phyloP scores from a whole-genome alignment of 225 moss, liverwort and hornwort species.

The Takakia lepidozioides region DNA sequence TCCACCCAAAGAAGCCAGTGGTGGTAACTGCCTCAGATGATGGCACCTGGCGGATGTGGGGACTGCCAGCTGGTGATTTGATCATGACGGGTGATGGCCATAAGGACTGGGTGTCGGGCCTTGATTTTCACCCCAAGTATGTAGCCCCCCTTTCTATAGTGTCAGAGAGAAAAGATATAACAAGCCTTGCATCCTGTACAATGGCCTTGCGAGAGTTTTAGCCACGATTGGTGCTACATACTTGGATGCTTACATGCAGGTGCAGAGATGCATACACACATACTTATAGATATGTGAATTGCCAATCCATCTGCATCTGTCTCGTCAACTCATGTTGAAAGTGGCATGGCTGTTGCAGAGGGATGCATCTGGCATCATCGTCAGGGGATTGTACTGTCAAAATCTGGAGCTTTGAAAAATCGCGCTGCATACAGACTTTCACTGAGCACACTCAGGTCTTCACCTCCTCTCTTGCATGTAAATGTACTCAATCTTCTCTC shows the following conservation, averaged over 20 bases:
- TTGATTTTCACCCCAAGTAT: constrained; percentile 87
- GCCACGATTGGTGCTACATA: no score
- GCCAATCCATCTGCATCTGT: no score
- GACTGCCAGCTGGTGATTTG: constrained; percentile 78
- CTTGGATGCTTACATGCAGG: no score
- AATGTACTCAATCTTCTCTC: no score
- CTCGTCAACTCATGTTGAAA: no score
- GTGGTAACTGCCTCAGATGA: constrained; percentile 92
- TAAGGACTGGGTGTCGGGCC: constrained; percentile 90
- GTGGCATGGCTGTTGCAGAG: constrained; percentile 47
- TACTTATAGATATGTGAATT: no score
- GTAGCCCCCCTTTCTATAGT: neutral
- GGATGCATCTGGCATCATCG: constrained; percentile 89
- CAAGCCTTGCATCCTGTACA: no score
- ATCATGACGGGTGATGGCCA: constrained; percentile 98
- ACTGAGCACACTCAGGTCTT: constrained; percentile 86
- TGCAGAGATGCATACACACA: no score
- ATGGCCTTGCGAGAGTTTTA: no score
- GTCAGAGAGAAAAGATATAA: no score
- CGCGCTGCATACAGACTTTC: constrained; percentile 90
- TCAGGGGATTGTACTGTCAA: constrained; percentile 93
- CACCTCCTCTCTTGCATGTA: neutral
- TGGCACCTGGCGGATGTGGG: constrained; percentile 97
- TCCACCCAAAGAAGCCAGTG: constrained; percentile 86
- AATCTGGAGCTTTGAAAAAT: constrained; percentile 94